A percentile compares a stretch with the other conserved stretches of the same genome.
These are phyloP conservation scores for Plasmodiophora brassicae DNA, from an alignment of 208 protist species.

Conservation along the genomic window DNA sequence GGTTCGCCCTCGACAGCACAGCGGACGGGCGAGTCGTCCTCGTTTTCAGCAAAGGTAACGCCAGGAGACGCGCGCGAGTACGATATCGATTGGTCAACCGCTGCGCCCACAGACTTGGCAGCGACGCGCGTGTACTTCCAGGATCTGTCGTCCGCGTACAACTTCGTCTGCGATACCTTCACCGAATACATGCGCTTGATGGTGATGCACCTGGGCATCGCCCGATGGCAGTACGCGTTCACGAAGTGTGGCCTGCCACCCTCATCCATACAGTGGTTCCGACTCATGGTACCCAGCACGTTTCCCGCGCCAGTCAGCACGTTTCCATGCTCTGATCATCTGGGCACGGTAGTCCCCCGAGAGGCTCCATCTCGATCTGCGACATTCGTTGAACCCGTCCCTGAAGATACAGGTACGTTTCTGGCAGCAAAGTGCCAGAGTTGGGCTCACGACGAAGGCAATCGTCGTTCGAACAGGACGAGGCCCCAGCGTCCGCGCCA, in stretches of 20 bases:
- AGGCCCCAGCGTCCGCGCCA: not conserved
- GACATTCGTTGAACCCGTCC: not conserved
- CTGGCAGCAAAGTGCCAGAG: not conserved
- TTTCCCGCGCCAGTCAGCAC: not conserved
- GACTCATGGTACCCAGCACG: not conserved
- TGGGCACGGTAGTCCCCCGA: not conserved
- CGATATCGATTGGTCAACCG: not conserved
- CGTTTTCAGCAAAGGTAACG: not conserved
- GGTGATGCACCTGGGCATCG: slow-evolving; percentile 8
- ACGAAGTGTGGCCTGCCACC: not conserved
- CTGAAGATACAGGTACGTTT: not conserved
- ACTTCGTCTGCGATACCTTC: slow-evolving; percentile 24
- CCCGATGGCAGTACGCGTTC: slow-evolving; percentile 35
- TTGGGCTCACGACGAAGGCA: not conserved
- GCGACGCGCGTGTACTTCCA: slow-evolving; percentile 6
- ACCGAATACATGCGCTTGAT: not conserved
- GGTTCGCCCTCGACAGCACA: not conserved
- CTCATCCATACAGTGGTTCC: slow-evolving; percentile 6
- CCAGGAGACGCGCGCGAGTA: not conserved
- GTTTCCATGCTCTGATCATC: not conserved
- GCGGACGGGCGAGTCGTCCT: slow-evolving; percentile 31
- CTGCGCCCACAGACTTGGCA: not conserved
- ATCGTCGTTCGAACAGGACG: not conserved
- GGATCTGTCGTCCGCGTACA: slow-evolving; percentile 6
- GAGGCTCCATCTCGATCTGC: not conserved